Conservation (phyloP, 108 stramenopile genomes). For the Skeletonema marinoi region DNA sequence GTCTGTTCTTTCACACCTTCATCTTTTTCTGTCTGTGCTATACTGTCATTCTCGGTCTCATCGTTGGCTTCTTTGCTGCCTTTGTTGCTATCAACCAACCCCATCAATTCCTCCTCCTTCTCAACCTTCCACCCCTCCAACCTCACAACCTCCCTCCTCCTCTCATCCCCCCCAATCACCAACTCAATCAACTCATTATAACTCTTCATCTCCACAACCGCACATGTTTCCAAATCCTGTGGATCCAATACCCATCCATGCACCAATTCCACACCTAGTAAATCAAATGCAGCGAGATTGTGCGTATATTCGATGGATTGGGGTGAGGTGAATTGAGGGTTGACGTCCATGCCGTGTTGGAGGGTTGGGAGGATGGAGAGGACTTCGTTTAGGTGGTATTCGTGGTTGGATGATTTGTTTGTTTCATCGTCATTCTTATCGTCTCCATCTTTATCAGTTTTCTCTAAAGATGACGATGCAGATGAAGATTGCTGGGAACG, state of each 20-base stretch:
- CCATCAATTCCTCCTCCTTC: slow-evolving; percentile 10
- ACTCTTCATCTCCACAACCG: slow-evolving; percentile 53
- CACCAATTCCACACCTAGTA: slow-evolving; percentile 85
- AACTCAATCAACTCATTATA: slow-evolving; percentile 95
- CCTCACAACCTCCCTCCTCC: slow-evolving; percentile 12
- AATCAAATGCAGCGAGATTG: slow-evolving; percentile 90
- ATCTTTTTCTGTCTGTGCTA: too few species aligned
- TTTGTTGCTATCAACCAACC: background rate
- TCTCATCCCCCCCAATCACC: slow-evolving; percentile 78
- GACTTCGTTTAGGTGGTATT: slow-evolving; percentile 78
- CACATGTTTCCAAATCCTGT: slow-evolving; percentile 52
- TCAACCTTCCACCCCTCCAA: slow-evolving; percentile 7
- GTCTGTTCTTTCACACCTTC: too few species aligned
- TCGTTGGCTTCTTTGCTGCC: background rate
- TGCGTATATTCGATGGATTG: slow-evolving; percentile 82
- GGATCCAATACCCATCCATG: slow-evolving; percentile 97
- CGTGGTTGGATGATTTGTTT: too few species aligned
- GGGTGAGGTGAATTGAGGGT: slow-evolving; percentile 85
- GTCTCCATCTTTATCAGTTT: background rate
- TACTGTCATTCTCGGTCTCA: background rate
- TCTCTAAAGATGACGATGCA: too few species aligned
- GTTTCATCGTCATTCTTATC: background rate
- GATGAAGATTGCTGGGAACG: background rate
- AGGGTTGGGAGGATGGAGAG: slow-evolving; percentile 84
- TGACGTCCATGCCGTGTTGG: slow-evolving; percentile 96